Percentiles rank a stretch among this genome's conserved stretches.
phyloP scores from a whole-genome alignment of 352 stramenopile genomes.

The Thalassiosira allenii region DNA sequence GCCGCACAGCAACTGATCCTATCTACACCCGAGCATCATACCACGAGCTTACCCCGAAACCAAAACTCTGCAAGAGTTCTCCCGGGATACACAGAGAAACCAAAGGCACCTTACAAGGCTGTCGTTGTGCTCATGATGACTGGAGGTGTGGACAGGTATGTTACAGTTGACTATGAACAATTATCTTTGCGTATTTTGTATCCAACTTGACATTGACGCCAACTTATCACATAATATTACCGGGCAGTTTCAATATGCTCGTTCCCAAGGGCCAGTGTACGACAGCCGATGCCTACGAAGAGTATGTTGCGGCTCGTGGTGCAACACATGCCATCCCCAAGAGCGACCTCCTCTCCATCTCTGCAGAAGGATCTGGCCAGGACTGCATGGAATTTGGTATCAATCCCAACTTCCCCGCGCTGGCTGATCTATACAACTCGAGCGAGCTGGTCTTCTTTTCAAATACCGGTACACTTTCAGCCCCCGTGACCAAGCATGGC shows the following conservation, averaged over 20 bases:
- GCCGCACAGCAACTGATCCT: slow-evolving; percentile 65
- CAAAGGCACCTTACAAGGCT: slow-evolving; percentile 70
- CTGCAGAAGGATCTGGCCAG: slow-evolving; percentile 51
- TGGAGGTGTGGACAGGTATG: slow-evolving; percentile 73
- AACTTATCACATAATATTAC: too few relatives aligned
- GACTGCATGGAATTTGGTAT: slow-evolving; percentile 72
- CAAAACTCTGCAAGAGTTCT: neutral
- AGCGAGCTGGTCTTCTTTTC: too few relatives aligned
- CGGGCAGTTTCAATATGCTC: slow-evolving; percentile 78
- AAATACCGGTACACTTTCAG: slow-evolving; percentile 63
- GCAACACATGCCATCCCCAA: slow-evolving; percentile 34
- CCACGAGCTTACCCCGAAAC: slow-evolving; percentile 30
- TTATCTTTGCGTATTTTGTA: too few relatives aligned
- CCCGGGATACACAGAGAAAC: slow-evolving; percentile 9
- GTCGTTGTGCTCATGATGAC: slow-evolving; percentile 73
- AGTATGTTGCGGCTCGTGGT: slow-evolving; percentile 51
- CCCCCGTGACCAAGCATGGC: slow-evolving; percentile 49
- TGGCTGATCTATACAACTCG: slow-evolving; percentile 68
- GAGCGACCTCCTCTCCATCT: slow-evolving; percentile 40
- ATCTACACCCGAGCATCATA: slow-evolving; percentile 73
- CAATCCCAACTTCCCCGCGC: slow-evolving; percentile 43
- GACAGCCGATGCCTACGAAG: slow-evolving; percentile 38
- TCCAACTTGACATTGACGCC: too few relatives aligned
- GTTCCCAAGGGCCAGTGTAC: slow-evolving; percentile 58
- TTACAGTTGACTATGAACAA: too few relatives aligned